Evolutionary conservation across 2,329 filamentous ascomycete genomes (phyloP).

Genomic region (Aspergillus sp.): DNA sequence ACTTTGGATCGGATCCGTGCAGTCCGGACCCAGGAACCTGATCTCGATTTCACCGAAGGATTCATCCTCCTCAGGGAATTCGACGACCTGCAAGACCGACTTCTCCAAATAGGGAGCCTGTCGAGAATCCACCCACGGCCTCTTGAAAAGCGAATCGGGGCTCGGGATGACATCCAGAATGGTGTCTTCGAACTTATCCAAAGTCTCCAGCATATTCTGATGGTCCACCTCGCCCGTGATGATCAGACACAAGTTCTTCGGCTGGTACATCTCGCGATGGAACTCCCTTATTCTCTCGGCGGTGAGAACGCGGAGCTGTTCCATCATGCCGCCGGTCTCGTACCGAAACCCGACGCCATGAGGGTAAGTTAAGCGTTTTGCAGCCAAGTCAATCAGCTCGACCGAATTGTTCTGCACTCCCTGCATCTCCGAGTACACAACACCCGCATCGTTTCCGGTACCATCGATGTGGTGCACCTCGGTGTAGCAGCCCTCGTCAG

Average conservation of each 20-base stretch:
- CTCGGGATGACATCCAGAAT: constrained; percentile 75
- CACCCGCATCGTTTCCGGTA: constrained; percentile 85
- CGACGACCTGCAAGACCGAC: constrained; percentile 65
- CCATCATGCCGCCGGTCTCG: constrained; percentile 96
- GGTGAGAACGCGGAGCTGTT: constrained; percentile 74
- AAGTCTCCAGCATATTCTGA: constrained; percentile 63
- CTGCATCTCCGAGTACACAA: constrained; percentile 99
- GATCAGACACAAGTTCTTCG: constrained; percentile 83
- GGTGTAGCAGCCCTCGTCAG: constrained; percentile 84
- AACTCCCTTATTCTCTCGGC: constrained; percentile 88
- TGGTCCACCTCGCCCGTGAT: constrained; percentile 90
- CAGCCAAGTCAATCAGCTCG: constrained; percentile 79
- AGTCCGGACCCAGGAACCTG: constrained; percentile 77
- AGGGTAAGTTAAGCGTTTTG: constrained; percentile 73
- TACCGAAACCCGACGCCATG: constrained; percentile 88
- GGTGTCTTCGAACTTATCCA: constrained; percentile 80
- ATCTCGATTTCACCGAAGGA: constrained; percentile 81
- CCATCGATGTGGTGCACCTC: constrained; percentile 96
- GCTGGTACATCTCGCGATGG: constrained; percentile 95
- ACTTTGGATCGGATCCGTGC: constrained; percentile 57
- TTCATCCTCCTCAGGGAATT: constrained; percentile 96
- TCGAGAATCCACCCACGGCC: constrained; percentile 85
- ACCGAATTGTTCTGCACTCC: constrained; percentile 74
- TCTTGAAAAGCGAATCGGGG: constrained; percentile 63
- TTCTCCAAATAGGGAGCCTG: constrained; percentile 63